Evolutionary conservation across 495 filamentous ascomycete species (phyloP), one percentile per base, ranked within the genome.

Genomic region (Hypoxylon cercidicola): DNA sequence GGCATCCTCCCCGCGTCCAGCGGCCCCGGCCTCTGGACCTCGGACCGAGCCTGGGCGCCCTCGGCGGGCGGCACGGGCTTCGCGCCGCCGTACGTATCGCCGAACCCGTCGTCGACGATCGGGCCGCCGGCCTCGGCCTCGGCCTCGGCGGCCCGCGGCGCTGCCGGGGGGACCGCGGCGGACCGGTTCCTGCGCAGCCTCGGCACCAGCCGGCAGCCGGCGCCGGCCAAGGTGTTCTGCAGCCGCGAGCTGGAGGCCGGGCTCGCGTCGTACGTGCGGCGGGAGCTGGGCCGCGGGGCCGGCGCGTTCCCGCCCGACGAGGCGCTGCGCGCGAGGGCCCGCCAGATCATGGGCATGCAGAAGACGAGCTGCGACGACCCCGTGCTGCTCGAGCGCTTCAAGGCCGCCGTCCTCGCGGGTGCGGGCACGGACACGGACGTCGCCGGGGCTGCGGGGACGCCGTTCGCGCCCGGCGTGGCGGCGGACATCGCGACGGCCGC

Each of bases 241-340:
- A 83, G 81, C 37, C 70, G 82, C 4, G 83, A 84, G 60, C 73
- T 85, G 6, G 83, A 85, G 69, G 65, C 39, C 21, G 80, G 76
- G 12, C 62, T 85, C 19, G 72, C 62, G 5, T 74, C 76, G 39
- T 83, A 78, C 61, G 79, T 81, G 28, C 60, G 62, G 5, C 48
- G 39, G 0, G 71, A 76, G 59, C 52, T 78, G 8, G 45, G 49
- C 1, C 53, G 53, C 5, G 52, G 45, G 12, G 68, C 68, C 0
- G 39, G 45, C 0, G 59, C 43, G 11, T 79, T 78, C 48, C 83
- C 83, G 0, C 41, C 16, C n/a, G 79, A 84, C 48, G 75, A 78
- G 2, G 57, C 54, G 5, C 61, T 85, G 4, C 64, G 72, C 18
- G 62, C 67, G 11, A 64, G 72, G 59, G 83, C 79, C n/a, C 66